phyloP scores from a whole-genome alignment of 208 protist species.

The Herpetomonas tarakana region DNA sequence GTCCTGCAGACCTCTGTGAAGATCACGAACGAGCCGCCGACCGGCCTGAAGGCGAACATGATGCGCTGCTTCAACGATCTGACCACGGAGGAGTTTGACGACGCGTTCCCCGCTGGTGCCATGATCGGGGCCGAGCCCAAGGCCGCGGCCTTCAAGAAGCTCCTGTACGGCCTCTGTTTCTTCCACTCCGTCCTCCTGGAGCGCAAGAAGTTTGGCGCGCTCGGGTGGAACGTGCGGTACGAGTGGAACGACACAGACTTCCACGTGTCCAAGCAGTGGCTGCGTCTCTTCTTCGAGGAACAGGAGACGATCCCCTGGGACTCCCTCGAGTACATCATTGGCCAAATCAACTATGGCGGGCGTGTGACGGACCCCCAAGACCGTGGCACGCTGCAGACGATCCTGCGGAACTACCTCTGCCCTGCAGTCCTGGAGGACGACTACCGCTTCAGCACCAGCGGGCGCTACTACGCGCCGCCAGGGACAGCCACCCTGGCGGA shows the following conservation, averaged over 20 bases:
- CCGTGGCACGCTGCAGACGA: slow-evolving; percentile 89
- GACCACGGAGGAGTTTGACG: slow-evolving; percentile 81
- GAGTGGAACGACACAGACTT: slow-evolving; percentile 99
- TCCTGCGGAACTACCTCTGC: slow-evolving; percentile 89
- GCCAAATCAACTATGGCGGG: slow-evolving; percentile 98
- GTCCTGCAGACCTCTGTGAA: slow-evolving; percentile 98
- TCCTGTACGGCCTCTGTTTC: slow-evolving; percentile 96
- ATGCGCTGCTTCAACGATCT: slow-evolving; percentile 92
- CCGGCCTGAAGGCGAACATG: slow-evolving; percentile 96
- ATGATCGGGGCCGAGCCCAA: slow-evolving; percentile 61
- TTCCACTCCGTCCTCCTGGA: slow-evolving; percentile 97
- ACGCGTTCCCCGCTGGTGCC: slow-evolving; percentile 29
- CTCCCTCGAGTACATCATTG: slow-evolving; percentile 97
- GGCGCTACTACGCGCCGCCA: slow-evolving; percentile 73
- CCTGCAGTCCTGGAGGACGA: slow-evolving; percentile 78
- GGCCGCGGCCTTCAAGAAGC: slow-evolving; percentile 90
- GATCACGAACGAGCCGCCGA: slow-evolving; percentile 98
- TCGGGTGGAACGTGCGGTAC: slow-evolving; percentile 98
- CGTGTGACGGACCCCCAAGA: slow-evolving; percentile 98
- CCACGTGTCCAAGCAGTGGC: slow-evolving; percentile 92
- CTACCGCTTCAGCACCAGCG: slow-evolving; percentile 84
- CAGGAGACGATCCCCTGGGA: slow-evolving; percentile 96
- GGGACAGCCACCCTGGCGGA: slow-evolving; percentile 40
- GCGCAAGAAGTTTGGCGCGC: slow-evolving; percentile 95
- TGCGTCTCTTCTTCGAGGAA: slow-evolving; percentile 95